Base-by-base conservation (phyloP, 108 stramenopile species). In the Nitzschia palea region DNA sequence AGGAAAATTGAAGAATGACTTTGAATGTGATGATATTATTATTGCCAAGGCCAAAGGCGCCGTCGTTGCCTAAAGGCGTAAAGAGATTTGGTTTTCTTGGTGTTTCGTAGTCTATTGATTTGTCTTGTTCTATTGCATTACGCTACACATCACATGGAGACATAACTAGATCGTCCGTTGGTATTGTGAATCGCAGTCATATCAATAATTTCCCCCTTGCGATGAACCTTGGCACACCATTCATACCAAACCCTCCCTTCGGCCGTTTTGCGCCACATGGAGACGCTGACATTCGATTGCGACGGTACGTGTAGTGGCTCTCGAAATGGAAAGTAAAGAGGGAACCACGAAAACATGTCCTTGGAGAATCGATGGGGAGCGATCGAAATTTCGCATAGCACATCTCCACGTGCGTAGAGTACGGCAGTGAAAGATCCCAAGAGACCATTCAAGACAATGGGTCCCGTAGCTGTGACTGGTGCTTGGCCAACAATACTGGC, bases 341-440 rank as follows among this genome's bases (percentile, higher is more conserved):
- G 97, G 67, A 98, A 98, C 98, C 97, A 98, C 32, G 87, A 88
- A 80, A 97, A 99, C 97, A 98, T 97, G 22, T 92, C 93, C 55
- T 76, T 73, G 18, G 96, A 97, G 75, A 97, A 97, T 12, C 85
- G 80, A 54, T 57, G 44, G 10, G 99, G 99, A 22, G 94, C 86
- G 58, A 95, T 99, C 56, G 90, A 93, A 59, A 98, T 95, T 32
- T 73, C 44, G 60, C 37, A 65, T 55, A 76, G 6, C 20, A 40
- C 23, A 17, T 70, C 68, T 15, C 73, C 55, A 4, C 50, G 36
- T 17, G 23, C 67, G 66, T 95, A 98, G 40, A 99, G 79, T 43
- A 86, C 68, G 18, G 96, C 88, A 37, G 95, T 82, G 72, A 99
- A 99, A 57, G 93, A 86, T 15, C 99, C 99, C 20, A 94, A 83